phyloP scores from a whole-genome alignment of 495 filamentous ascomycete genomes.

The Talaromyces thailandensis region DNA sequence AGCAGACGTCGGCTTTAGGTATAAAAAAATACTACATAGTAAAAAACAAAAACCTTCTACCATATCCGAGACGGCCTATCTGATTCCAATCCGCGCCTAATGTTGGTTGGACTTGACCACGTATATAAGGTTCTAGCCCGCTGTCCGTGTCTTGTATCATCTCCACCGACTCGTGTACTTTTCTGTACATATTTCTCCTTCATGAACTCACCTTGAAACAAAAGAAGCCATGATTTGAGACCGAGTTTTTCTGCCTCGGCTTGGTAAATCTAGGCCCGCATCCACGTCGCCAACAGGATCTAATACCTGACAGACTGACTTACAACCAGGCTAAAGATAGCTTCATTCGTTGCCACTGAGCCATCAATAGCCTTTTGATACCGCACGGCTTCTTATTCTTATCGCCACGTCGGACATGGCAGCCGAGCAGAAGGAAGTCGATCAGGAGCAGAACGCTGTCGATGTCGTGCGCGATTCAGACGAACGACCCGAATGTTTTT shows the following conservation, averaged over 20 bases:
- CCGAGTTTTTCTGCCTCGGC: background rate
- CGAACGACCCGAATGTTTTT: constrained; percentile 48
- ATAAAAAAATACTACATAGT: too few relatives aligned
- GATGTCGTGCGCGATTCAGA: background rate
- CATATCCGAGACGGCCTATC: background rate
- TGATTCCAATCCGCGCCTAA: background rate
- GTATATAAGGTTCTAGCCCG: background rate
- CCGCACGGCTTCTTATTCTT: background rate
- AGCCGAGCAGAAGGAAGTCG: background rate
- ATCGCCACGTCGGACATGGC: background rate
- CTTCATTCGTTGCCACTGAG: background rate
- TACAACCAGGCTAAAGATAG: background rate
- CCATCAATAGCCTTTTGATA: background rate
- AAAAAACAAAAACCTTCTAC: too few relatives aligned
- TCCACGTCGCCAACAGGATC: background rate
- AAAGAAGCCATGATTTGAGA: background rate
- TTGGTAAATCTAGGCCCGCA: background rate
- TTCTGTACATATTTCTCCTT: background rate
- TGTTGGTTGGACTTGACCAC: background rate
- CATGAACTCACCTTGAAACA: background rate
- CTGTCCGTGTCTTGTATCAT: background rate
- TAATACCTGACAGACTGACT: background rate
- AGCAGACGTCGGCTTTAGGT: background rate
- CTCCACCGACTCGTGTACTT: background rate
- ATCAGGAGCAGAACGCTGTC: background rate